A percentile compares a stretch with the other conserved stretches of the same genome.
phyloP scores from a whole-genome alignment of 176 grass and related monocot species.

The Ensete glaucum region DNA sequence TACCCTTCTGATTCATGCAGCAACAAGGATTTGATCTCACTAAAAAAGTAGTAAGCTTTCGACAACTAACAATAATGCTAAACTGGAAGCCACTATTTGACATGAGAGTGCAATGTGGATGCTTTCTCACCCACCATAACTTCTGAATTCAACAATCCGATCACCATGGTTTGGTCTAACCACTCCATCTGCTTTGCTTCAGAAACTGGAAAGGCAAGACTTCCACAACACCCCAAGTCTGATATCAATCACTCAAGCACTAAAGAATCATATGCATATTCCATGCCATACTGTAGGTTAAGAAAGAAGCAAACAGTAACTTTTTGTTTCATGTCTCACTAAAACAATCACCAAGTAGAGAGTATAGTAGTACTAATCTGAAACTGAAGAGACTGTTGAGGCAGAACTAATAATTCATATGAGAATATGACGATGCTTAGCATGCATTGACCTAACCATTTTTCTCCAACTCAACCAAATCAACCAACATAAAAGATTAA shows the following conservation, averaged over 20 bases:
- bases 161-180: not conserved
- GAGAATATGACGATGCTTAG: not conserved
- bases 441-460: too few species aligned
- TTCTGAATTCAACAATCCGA: not conserved
- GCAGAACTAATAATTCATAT: not conserved
- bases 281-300: too few species aligned
- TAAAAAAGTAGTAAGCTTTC: too few species aligned
- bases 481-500: not conserved
- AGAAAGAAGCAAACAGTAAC: too few species aligned
- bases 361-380: not conserved
- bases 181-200: not conserved
- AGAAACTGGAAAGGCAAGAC: not conserved
- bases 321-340: too few species aligned
- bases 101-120: not conserved
- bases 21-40: too few species aligned
- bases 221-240: not conserved
- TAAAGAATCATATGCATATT: too few species aligned
- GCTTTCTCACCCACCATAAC: not conserved
- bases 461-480: not conserved
- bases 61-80: not conserved
- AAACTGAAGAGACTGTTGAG: not conserved
- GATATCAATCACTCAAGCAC: not conserved
- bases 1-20: too few species aligned
- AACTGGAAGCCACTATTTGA: not conserved
- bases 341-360: not conserved